These are phyloP conservation scores for Dendrobium officinale DNA, from an alignment of 106 monocot genomes.

Conservation along the genomic window DNA sequence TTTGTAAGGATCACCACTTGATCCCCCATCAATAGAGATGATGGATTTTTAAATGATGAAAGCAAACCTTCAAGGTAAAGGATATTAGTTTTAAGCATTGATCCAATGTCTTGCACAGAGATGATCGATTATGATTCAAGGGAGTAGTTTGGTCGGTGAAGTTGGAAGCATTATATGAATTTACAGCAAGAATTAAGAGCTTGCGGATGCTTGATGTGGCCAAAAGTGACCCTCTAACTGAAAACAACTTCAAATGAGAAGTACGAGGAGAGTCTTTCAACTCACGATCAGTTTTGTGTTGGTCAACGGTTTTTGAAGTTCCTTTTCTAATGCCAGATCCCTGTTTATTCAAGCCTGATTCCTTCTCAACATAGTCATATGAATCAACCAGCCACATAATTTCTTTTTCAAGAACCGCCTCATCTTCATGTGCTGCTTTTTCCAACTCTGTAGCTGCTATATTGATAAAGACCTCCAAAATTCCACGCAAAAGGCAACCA, in stretches of 20 bases:
- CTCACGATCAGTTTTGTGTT: constrained; percentile 18
- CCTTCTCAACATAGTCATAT: constrained; percentile 44
- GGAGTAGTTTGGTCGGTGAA: constrained; percentile 10
- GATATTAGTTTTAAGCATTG: constrained; percentile 36
- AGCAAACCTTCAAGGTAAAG: constrained; percentile 61
- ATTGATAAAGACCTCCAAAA: constrained; percentile 67
- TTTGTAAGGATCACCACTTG: constrained; percentile 26
- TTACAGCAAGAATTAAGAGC: constrained; percentile 35
- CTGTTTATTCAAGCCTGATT: constrained; percentile 19
- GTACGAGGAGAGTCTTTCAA: constrained; percentile 19
- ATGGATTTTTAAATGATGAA: constrained; percentile 53
- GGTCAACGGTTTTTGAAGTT: constrained; percentile 15
- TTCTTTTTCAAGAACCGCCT: constrained; percentile 48
- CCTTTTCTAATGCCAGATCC: constrained; percentile 21
- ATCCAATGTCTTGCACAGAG: constrained; percentile 23
- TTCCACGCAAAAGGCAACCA: constrained; percentile 38
- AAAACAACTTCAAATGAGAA: constrained; percentile 29
- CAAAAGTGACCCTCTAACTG: constrained; percentile 42
- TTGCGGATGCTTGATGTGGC: constrained; percentile 49
- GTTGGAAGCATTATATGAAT: constrained; percentile 12
- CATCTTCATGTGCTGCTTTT: constrained; percentile 37
- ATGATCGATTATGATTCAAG: constrained; percentile 33
- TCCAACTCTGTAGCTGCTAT: constrained; percentile 50
- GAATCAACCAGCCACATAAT: constrained; percentile 45
- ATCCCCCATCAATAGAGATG: constrained; percentile 17